phyloP scores from a whole-genome alignment of 2,329 filamentous ascomycete species.

The Cladosporium phlei region DNA sequence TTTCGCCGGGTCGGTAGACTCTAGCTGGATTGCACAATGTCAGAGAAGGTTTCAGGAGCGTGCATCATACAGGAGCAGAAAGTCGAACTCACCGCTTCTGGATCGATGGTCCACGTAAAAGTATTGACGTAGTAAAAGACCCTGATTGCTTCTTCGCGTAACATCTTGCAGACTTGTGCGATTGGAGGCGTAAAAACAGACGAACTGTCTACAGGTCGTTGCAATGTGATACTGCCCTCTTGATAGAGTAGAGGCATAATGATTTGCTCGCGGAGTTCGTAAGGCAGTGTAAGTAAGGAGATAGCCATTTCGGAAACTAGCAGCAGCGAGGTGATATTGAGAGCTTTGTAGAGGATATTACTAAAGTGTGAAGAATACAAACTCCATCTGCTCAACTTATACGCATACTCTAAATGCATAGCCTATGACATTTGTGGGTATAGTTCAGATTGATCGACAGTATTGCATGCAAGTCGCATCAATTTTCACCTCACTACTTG shows the following conservation, averaged over 20 bases:
- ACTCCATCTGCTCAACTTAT: too few relatives aligned
- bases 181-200: constrained; percentile 17
- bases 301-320: not conserved
- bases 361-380: not conserved
- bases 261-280: constrained; percentile 19
- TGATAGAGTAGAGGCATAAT: constrained; percentile 16
- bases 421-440: too few relatives aligned
- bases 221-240: constrained; percentile 19
- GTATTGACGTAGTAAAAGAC: constrained; percentile 21
- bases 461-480: too few relatives aligned
- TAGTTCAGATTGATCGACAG: too few relatives aligned
- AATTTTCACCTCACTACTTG: too few relatives aligned
- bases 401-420: too few relatives aligned
- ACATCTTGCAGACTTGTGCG: constrained; percentile 16
- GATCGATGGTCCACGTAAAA: constrained; percentile 21
- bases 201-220: constrained; percentile 15
- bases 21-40: too few relatives aligned
- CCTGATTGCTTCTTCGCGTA: constrained; percentile 19
- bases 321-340: not conserved
- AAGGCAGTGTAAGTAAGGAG: constrained; percentile 16
- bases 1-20: too few relatives aligned
- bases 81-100: constrained; percentile 8
- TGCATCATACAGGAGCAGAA: too few relatives aligned
- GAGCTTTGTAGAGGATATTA: not conserved
- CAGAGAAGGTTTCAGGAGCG: too few relatives aligned